These are phyloP conservation scores for Pseudoturritis turrita DNA, from an alignment of 345 rosid genomes.

Conservation along the genomic window DNA sequence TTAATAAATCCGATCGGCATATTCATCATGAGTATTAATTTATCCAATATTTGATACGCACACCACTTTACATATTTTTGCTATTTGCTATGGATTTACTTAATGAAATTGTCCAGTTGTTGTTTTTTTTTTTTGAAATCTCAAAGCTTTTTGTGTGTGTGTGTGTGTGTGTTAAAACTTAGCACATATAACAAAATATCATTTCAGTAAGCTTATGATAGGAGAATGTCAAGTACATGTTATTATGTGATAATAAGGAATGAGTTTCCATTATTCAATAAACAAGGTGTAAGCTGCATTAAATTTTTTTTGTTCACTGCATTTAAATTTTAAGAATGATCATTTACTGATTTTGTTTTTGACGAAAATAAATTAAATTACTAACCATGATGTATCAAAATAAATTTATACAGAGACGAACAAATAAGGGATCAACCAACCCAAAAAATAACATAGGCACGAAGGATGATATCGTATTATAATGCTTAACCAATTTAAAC, in stretches of 20 bases:
- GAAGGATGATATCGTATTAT: background rate
- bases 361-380: background rate
- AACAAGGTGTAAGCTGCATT: background rate
- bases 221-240: background rate
- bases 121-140: too few species aligned
- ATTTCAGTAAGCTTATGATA: background rate
- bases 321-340: background rate
- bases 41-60: background rate
- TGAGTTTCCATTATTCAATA: background rate
- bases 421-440: background rate
- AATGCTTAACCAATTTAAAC: background rate
- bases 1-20: constrained; percentile 1
- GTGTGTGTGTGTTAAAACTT: too few species aligned
- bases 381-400: background rate
- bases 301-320: too few species aligned
- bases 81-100: too few species aligned
- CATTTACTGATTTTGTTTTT: background rate
- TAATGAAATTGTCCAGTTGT: too few species aligned
- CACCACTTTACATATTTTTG: too few species aligned
- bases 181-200: background rate
- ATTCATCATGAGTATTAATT: background rate
- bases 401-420: background rate
- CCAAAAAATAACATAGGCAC: background rate
- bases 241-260: background rate
- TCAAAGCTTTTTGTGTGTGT: too few species aligned